A percentile compares a stretch with the other conserved stretches of the same genome.
Evolutionary conservation across 345 rosid genomes (phyloP).

Genomic region (Mallotus nudiflorus): DNA sequence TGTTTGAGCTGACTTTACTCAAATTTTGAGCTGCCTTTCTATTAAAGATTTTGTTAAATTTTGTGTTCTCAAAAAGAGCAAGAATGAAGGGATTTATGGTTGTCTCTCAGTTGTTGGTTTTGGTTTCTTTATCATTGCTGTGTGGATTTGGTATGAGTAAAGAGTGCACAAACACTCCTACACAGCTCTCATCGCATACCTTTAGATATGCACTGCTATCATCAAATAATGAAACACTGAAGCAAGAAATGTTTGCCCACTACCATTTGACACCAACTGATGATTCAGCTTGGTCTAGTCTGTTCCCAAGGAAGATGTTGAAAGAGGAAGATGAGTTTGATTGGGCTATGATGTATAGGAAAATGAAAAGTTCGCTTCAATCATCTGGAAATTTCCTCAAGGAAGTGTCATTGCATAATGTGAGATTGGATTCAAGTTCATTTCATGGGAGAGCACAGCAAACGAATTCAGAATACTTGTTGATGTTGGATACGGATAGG

Average conservation of each 20-base stretch:
- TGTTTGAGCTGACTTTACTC: neutral
- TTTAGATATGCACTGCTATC: conserved; percentile 58
- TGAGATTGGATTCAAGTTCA: conserved; percentile 62
- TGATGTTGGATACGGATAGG: conserved; percentile 79
- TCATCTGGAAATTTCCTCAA: conserved; percentile 49
- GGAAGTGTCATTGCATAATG: conserved; percentile 78
- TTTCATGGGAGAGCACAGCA: conserved; percentile 78
- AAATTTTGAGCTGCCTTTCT: neutral
- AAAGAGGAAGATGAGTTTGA: conserved; percentile 61
- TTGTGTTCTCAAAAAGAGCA: no score
- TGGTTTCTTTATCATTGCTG: conserved; percentile 20
- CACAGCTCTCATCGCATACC: conserved; percentile 65
- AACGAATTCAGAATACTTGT: conserved; percentile 80
- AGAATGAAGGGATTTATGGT: conserved; percentile 26
- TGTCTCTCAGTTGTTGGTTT: conserved; percentile 9
- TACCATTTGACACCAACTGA: conserved; percentile 85
- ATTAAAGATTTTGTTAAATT: neutral
- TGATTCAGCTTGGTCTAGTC: conserved; percentile 71
- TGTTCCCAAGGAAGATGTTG: conserved; percentile 69
- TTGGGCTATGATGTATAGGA: conserved; percentile 73
- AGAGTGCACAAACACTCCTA: conserved; percentile 82
- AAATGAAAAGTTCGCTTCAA: conserved; percentile 53
- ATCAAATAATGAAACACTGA: conserved; percentile 68
- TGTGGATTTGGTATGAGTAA: conserved; percentile 43
- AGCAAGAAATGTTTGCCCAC: conserved; percentile 63